Percentiles rank a stretch among this genome's conserved stretches.
These are phyloP conservation scores for Geotrichum cucujoidarum DNA, from an alignment of 1,139 yeast genomes.

Conservation along the genomic window DNA sequence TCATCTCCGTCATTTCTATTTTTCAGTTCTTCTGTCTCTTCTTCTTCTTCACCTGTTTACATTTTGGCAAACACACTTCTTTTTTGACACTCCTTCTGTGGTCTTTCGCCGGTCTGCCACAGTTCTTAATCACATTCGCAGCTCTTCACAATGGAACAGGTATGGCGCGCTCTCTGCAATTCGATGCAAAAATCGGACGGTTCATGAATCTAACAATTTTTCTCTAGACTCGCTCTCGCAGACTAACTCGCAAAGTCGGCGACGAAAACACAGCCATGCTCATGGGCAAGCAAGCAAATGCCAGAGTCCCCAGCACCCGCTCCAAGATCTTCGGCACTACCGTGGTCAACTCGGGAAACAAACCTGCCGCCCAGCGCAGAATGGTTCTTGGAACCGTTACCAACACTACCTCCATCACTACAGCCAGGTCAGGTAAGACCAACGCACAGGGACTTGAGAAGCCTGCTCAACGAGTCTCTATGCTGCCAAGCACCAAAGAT, in stretches of 20 bases:
- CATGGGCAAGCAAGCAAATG: constrained; percentile 1
- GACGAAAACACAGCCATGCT: constrained; percentile 9
- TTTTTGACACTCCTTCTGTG: not conserved
- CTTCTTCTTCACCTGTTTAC: not conserved
- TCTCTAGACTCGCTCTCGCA: constrained; percentile 7
- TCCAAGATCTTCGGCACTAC: constrained; percentile 3
- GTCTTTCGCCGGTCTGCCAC: not conserved
- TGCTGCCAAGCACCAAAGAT: not conserved
- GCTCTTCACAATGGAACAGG: constrained; percentile 12
- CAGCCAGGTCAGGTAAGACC: not conserved
- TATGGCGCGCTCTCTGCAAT: constrained; percentile 1
- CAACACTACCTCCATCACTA: constrained; percentile 6
- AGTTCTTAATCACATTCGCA: not conserved
- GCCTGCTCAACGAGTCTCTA: constrained; percentile 6
- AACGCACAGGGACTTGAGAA: constrained; percentile 8
- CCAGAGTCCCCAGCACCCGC: not conserved
- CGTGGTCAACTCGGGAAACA: not conserved
- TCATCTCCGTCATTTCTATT: not conserved
- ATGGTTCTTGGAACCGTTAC: constrained; percentile 16
- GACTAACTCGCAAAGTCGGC: constrained; percentile 6
- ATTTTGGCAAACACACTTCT: not conserved
- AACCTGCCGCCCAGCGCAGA: constrained; percentile 5
- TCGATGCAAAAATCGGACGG: not conserved
- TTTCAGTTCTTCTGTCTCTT: constrained; percentile 1
- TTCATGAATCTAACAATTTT: not conserved